Percentiles rank a stretch among this genome's conserved stretches.
Conservation (phyloP, 257 asterid genomes). For the Echites panduratus region DNA sequence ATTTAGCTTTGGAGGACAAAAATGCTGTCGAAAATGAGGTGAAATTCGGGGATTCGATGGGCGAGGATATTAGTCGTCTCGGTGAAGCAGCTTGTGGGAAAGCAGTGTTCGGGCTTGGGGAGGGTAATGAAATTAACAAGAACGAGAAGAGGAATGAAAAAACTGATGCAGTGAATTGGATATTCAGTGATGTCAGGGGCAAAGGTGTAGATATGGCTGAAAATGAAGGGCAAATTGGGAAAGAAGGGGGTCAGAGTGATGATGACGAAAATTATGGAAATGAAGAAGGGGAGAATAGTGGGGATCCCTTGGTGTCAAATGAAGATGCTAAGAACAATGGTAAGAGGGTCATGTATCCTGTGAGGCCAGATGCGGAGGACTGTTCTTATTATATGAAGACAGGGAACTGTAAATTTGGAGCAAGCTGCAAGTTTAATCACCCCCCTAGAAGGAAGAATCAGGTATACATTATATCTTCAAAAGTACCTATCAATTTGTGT, state of each 20-base stretch:
- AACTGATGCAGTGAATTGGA: slow-evolving; percentile 6
- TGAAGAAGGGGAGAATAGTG: slow-evolving; percentile 19
- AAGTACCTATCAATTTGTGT: background rate
- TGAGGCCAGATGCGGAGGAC: slow-evolving; percentile 86
- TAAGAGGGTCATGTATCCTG: slow-evolving; percentile 48
- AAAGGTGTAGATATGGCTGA: slow-evolving; percentile 12
- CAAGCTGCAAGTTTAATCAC: slow-evolving; percentile 85
- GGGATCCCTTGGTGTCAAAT: background rate
- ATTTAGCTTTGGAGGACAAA: slow-evolving; percentile 19
- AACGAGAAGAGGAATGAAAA: slow-evolving; percentile 15
- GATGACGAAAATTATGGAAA: slow-evolving; percentile 7
- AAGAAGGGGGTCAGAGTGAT: slow-evolving; percentile 1
- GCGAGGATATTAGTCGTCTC: background rate
- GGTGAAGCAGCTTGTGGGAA: background rate
- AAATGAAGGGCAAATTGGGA: background rate
- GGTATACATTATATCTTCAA: slow-evolving; percentile 28
- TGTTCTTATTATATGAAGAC: slow-evolving; percentile 69
- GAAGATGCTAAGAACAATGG: slow-evolving; percentile 12
- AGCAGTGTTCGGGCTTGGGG: background rate
- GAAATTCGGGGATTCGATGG: background rate
- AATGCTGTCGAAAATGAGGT: background rate
- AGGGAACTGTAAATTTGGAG: slow-evolving; percentile 79
- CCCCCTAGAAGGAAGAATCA: slow-evolving; percentile 60
- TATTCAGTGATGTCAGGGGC: slow-evolving; percentile 12
- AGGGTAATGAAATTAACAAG: slow-evolving; percentile 7